Conservation (phyloP, 441 rosid genomes). For the California macrophylla region DNA sequence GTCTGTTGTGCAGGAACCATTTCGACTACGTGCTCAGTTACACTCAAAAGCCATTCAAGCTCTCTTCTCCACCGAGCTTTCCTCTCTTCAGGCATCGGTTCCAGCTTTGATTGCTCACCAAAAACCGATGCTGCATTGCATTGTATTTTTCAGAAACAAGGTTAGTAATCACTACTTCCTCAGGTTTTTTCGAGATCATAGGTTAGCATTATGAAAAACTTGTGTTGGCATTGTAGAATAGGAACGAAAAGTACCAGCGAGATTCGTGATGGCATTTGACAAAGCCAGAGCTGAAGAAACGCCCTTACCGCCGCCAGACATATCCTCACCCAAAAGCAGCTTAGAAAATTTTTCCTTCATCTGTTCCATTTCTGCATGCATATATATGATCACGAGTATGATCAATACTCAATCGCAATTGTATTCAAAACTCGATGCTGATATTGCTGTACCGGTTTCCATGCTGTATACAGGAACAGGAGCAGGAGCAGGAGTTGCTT, state of each 20-base stretch:
- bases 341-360: slow-evolving; percentile 61
- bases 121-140: slow-evolving; percentile 52
- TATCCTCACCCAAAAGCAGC: slow-evolving; percentile 55
- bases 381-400: too few relatives aligned
- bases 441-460: background rate
- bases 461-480: background rate
- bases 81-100: slow-evolving; percentile 69
- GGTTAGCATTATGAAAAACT: too few relatives aligned
- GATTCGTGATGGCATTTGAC: slow-evolving; percentile 87
- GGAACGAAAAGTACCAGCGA: slow-evolving; percentile 45
- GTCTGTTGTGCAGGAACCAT: slow-evolving; percentile 67
- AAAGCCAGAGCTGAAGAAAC: slow-evolving; percentile 89
- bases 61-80: slow-evolving; percentile 80
- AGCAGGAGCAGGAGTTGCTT: background rate
- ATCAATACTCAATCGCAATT: background rate
- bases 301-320: slow-evolving; percentile 98
- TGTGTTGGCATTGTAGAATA: too few relatives aligned
- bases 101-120: slow-evolving; percentile 67
- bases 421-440: background rate
- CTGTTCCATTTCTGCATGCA: slow-evolving; percentile 73
- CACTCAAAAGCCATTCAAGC: slow-evolving; percentile 76
- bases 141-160: background rate
- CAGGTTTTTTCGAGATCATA: too few relatives aligned
- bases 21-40: slow-evolving; percentile 76
- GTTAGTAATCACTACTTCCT: background rate